Evolutionary conservation across 2,329 filamentous ascomycete species (phyloP), one percentile per base, ranked within the genome.

Genomic region (Ascochyta fabae): DNA sequence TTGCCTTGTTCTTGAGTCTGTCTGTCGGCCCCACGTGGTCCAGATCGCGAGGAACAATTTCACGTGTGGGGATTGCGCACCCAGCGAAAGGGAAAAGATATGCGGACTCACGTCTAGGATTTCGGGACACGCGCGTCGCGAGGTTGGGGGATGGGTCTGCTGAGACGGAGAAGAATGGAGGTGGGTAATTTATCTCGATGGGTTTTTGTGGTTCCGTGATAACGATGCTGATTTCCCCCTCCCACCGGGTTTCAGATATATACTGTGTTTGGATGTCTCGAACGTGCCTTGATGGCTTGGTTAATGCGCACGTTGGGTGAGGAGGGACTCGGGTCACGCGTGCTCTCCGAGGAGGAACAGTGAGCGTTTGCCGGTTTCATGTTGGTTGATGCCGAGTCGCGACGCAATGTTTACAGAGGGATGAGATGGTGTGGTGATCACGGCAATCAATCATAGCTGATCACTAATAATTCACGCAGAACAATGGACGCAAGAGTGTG

Each of bases 41-140:
- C 47, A 50, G 47, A 47, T 47, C 36, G 36, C 31, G 33, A 38
- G 50, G 19, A 43, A 47, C 26, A 46, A 42, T 44, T 42, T 38
- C 29, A 27, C n/a, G 12, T 42, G 3, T 42, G 43, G 53, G 53
- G 38, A 42, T 46, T 22, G 3, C 1, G 33, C 3, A 15, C 27
- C 16, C n/a, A 31, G 23, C 15, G 24, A 42, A 47, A 43, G 31
- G 47, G 53, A 43, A 56, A 56, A 15, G 53, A 56, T 56, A 31
- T 26, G 53, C 53, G 42, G 42, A 36, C 16, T 36, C 50, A 13
- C 31, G 42, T 50, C 53, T 42, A 42, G 26, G 10, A 12, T 15
- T 44, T 35, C 10, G 33, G 23, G 26, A 45, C 40, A 27, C 45
- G 46, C 34, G 34, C n/a, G 22, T 43, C 13, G 19, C 6, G 23